Conservation (phyloP, 164 flowering plant genomes). For the Aristolochia fimbriata region DNA sequence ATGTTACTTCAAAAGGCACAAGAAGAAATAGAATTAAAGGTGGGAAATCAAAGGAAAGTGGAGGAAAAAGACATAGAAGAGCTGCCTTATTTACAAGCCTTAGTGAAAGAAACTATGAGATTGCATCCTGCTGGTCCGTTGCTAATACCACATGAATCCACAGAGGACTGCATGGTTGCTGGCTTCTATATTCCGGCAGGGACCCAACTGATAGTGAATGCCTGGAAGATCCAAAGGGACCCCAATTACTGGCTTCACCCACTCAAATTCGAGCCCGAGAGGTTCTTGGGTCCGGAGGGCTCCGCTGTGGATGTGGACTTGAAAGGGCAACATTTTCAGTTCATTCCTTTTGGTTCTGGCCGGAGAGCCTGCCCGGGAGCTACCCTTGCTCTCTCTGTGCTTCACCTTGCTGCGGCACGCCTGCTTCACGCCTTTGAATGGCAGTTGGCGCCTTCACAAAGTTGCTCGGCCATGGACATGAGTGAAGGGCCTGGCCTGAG, state of each 20-base stretch:
- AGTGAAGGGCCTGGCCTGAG: background rate
- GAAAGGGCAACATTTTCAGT: slow-evolving; percentile 5
- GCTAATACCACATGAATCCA: slow-evolving; percentile 31
- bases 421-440: slow-evolving; percentile 1
- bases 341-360: slow-evolving; percentile 9
- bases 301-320: slow-evolving; percentile 3
- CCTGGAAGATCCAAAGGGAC: slow-evolving; percentile 5
- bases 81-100: slow-evolving; percentile 24
- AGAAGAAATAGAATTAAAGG: slow-evolving; percentile 24
- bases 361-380: slow-evolving; percentile 8
- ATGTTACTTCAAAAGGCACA: slow-evolving; percentile 17
- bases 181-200: slow-evolving; percentile 17
- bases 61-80: slow-evolving; percentile 30
- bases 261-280: slow-evolving; percentile 1
- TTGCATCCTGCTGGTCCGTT: slow-evolving; percentile 20
- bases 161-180: slow-evolving; percentile 21
- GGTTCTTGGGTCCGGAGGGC: slow-evolving; percentile 3
- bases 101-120: slow-evolving; percentile 32
- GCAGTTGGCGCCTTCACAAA: background rate
- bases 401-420: slow-evolving; percentile 7
- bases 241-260: background rate
- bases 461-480: background rate
- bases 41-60: slow-evolving; percentile 18
- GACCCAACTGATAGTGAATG: slow-evolving; percentile 5
- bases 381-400: background rate